phyloP scores from a whole-genome alignment of 257 asterid species.

The Nicotiana knightiana region DNA sequence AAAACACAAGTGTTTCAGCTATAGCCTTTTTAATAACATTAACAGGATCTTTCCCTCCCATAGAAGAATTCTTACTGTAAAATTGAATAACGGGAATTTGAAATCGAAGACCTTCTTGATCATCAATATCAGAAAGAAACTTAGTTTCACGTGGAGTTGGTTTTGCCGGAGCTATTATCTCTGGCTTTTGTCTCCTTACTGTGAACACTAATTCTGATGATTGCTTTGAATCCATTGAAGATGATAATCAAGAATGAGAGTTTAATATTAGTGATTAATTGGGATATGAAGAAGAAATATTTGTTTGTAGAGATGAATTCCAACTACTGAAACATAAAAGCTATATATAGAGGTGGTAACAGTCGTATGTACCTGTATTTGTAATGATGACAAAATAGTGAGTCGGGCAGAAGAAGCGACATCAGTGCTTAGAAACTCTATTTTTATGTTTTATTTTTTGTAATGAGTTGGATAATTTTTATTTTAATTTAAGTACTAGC shows the following conservation, averaged over 20 bases:
- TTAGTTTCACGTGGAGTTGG: conserved; percentile 20
- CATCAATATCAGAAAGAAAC: conserved; percentile 20
- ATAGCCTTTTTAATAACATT: conserved; percentile 15
- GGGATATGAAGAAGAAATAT: neutral
- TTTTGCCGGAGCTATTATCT: conserved; percentile 15
- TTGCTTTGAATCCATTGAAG: neutral
- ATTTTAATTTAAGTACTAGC: neutral
- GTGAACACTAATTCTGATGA: conserved; percentile 2
- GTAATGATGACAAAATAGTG: neutral
- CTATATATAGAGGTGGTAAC: neutral
- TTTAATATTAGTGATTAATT: neutral
- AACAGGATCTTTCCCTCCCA: conserved; percentile 17
- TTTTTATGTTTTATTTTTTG: neutral
- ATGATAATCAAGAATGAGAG: neutral
- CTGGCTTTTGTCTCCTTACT: conserved; percentile 15
- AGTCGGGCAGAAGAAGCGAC: neutral
- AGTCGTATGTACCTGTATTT: neutral
- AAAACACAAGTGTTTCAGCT: conserved; percentile 19
- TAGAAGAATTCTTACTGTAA: neutral
- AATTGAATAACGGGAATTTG: conserved; percentile 11
- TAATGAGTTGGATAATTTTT: neutral
- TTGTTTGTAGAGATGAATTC: neutral
- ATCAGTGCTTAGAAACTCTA: neutral
- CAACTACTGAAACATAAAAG: neutral
- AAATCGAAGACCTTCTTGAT: conserved; percentile 18